These are phyloP conservation scores for Quambalaria eucalypti DNA, from an alignment of 1,284 basidiomycete genomes.

Conservation along the genomic window DNA sequence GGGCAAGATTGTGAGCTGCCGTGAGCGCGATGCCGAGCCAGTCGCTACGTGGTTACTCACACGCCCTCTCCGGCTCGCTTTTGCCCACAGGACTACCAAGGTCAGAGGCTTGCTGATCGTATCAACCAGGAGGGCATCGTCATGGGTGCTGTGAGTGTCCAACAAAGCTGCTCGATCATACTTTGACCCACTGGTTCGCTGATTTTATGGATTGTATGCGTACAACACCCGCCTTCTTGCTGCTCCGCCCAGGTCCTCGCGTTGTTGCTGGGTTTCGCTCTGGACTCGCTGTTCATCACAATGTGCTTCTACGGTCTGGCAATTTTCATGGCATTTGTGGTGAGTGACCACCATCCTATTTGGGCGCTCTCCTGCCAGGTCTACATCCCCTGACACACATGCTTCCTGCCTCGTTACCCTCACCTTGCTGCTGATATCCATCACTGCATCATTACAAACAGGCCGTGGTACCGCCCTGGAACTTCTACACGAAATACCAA, in stretches of 20 bases:
- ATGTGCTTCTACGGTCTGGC: constrained; percentile 5
- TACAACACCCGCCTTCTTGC: not conserved
- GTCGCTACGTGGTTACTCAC: not conserved
- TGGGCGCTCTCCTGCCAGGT: too few species aligned
- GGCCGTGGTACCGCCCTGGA: too few species aligned
- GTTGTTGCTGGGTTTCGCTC: constrained; percentile 3
- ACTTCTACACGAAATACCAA: too few species aligned
- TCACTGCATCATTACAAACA: too few species aligned
- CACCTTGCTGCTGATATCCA: too few species aligned
- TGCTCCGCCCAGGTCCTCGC: constrained; percentile 4
- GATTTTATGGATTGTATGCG: not conserved
- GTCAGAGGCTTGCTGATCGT: constrained; percentile 7
- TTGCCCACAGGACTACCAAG: constrained; percentile 4
- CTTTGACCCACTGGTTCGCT: not conserved
- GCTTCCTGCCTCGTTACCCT: too few species aligned
- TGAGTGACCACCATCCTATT: constrained; percentile 4
- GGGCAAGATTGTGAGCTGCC: constrained; percentile 8
- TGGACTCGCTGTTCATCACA: constrained; percentile 3
- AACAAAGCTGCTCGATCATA: not conserved
- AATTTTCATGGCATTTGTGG: not conserved
- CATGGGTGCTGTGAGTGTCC: constrained; percentile 6
- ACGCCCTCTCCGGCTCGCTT: not conserved
- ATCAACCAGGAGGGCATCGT: constrained; percentile 8
- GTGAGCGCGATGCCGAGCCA: too few species aligned
- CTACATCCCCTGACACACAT: too few species aligned